Conservation (phyloP, 2,329 filamentous ascomycete genomes). For the Ustulina deusta region DNA sequence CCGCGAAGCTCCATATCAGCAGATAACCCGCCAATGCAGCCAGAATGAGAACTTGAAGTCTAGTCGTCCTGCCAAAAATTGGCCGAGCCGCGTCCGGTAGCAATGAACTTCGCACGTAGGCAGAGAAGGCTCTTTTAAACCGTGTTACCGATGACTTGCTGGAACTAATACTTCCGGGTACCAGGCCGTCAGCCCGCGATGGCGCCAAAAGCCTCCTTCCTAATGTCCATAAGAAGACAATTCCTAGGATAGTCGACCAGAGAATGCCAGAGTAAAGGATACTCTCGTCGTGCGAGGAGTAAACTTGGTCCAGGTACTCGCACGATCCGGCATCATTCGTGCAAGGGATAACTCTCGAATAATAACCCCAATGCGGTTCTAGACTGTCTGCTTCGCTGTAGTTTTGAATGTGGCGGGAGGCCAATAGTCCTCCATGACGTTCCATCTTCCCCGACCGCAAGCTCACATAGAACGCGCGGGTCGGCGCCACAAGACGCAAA, state of each 20-base stretch:
- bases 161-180: conserved; percentile 30
- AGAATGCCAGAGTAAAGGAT: conserved; percentile 65
- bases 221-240: conserved; percentile 59
- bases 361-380: conserved; percentile 69
- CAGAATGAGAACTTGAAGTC: conserved; percentile 74
- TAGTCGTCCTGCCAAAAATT: conserved; percentile 75
- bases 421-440: conserved; percentile 38
- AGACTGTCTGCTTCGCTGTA: conserved; percentile 53
- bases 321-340: conserved; percentile 69
- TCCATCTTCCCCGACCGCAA: conserved; percentile 39
- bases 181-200: neutral
- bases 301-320: conserved; percentile 67
- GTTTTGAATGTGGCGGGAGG: conserved; percentile 60
- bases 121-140: conserved; percentile 54
- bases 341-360: conserved; percentile 65
- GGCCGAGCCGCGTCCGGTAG: conserved; percentile 68
- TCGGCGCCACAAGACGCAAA: conserved; percentile 13
- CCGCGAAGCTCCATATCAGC: conserved; percentile 75
- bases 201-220: conserved; percentile 41
- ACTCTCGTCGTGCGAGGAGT: conserved; percentile 60
- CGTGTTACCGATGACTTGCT: conserved; percentile 43
- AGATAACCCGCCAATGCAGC: conserved; percentile 70
- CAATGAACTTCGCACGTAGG: conserved; percentile 63
- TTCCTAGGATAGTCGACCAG: conserved; percentile 60
- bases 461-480: neutral